phyloP scores from a whole-genome alignment of 2,329 filamentous ascomycete genomes.

The Chaetothyriales sp. region DNA sequence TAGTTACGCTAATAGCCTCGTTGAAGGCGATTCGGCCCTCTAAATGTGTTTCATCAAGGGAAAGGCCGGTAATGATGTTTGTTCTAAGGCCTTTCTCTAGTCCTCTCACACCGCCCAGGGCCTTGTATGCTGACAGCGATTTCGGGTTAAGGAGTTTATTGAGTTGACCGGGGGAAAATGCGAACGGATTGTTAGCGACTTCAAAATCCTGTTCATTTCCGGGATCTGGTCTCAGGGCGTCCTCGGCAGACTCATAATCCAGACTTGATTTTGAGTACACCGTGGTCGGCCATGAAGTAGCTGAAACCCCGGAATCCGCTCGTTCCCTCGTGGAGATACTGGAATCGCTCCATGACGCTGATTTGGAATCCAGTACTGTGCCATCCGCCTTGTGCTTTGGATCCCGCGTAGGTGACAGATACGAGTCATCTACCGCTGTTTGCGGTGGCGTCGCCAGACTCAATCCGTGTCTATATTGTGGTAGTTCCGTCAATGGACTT shows the following conservation, averaged over 20 bases:
- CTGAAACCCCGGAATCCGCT: constrained; percentile 20
- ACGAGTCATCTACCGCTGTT: constrained; percentile 13
- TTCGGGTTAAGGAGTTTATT: constrained; percentile 85
- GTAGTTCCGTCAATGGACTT: constrained; percentile 3
- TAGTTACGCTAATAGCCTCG: constrained; percentile 40
- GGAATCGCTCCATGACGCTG: constrained; percentile 24
- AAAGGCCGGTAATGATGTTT: constrained; percentile 59
- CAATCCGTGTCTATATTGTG: constrained; percentile 6
- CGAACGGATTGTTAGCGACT: constrained; percentile 65
- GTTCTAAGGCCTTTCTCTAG: constrained; percentile 66
- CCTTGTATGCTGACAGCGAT: constrained; percentile 66
- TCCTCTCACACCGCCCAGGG: constrained; percentile 62
- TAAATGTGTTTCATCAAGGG: constrained; percentile 57
- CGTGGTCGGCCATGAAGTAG: constrained; percentile 8
- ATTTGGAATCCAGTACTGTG: constrained; percentile 31
- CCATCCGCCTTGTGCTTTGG: constrained; percentile 25
- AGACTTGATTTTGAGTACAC: constrained; percentile 14
- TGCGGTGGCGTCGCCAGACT: constrained; percentile 16
- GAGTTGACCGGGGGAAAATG: constrained; percentile 69
- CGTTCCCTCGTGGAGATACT: constrained; percentile 21
- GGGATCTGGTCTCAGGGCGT: constrained; percentile 53
- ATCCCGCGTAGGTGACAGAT: constrained; percentile 21
- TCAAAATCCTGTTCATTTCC: constrained; percentile 64
- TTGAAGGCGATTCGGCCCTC: constrained; percentile 58
- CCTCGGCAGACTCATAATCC: constrained; percentile 11